Evolutionary conservation across 78 protist genomes (phyloP).

Genomic region (Dictyostelium brefeldianum): DNA sequence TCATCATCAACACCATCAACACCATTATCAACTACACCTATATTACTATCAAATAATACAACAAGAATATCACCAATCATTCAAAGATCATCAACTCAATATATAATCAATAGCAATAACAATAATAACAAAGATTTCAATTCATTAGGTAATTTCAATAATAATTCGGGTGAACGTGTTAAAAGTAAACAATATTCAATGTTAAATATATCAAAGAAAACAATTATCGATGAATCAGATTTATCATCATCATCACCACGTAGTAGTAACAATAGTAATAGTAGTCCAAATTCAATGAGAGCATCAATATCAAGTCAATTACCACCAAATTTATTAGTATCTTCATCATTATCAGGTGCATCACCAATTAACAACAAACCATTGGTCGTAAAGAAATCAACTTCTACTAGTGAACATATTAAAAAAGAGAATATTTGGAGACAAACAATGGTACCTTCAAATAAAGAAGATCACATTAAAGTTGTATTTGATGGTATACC

Average conservation of each 20-base stretch:
- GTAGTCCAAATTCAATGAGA: neutral
- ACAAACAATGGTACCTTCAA: conserved; percentile 20
- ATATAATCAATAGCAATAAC: neutral
- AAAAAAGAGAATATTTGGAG: conserved; percentile 41
- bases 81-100: conserved; percentile 2
- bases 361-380: neutral
- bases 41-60: neutral
- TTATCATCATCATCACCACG: neutral
- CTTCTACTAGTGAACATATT: neutral
- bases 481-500: conserved; percentile 59
- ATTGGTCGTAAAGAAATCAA: conserved; percentile 35
- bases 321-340: neutral
- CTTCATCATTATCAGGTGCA: neutral
- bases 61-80: neutral
- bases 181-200: conserved; percentile 28
- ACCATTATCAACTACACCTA: neutral
- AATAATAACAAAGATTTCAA: neutral
- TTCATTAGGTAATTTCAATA: neutral
- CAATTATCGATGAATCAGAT: conserved; percentile 6
- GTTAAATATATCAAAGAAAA: conserved; percentile 15
- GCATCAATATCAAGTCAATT: neutral
- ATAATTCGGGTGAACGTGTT: conserved; percentile 9
- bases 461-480: conserved; percentile 63
- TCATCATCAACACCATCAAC: neutral
- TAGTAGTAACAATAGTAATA: neutral